A percentile compares a stretch with the other conserved stretches of the same genome.
Conservation (phyloP, 768 basidiomycete species). For the Coprinopsis marcescibilis region DNA sequence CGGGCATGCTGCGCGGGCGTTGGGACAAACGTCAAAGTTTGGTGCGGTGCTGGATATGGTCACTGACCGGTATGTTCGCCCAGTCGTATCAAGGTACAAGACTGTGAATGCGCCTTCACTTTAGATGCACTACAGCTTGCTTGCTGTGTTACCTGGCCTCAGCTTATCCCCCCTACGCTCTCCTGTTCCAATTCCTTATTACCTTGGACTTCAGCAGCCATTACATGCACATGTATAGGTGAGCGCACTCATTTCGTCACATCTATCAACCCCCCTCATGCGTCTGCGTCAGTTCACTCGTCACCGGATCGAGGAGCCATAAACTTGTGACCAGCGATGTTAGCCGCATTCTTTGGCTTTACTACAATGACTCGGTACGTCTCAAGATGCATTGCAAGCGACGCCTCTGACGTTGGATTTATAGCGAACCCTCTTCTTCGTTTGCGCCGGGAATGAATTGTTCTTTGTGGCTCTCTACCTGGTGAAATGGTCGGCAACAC, state of each 20-base stretch:
- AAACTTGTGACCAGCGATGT: slow-evolving; percentile 91
- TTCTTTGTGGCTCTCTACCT: slow-evolving; percentile 96
- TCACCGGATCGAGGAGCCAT: slow-evolving; percentile 90
- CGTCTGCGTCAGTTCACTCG: slow-evolving; percentile 71
- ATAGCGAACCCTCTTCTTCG: slow-evolving; percentile 80
- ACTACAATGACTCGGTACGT: slow-evolving; percentile 90
- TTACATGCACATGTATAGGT: slow-evolving; percentile 99
- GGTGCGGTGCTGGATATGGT: slow-evolving; percentile 99
- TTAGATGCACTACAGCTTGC: slow-evolving; percentile 92
- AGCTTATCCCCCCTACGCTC: slow-evolving; percentile 79
- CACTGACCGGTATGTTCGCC: slow-evolving; percentile 77
- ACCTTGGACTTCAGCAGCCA: slow-evolving; percentile 96
- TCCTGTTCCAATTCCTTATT: slow-evolving; percentile 92
- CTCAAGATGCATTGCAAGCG: background rate
- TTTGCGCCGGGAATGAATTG: slow-evolving; percentile 93
- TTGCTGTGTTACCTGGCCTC: slow-evolving; percentile 90
- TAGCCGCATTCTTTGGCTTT: slow-evolving; percentile 83
- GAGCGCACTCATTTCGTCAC: slow-evolving; percentile 7
- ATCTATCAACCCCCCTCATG: slow-evolving; percentile 11
- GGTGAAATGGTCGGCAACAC: slow-evolving; percentile 74
- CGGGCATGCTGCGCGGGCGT: slow-evolving; percentile 82
- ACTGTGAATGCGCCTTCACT: slow-evolving; percentile 4
- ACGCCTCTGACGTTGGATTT: background rate
- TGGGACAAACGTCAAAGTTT: slow-evolving; percentile 92
- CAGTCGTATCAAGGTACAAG: slow-evolving; percentile 6